A percentile compares a stretch with the other conserved stretches of the same genome.
These are phyloP conservation scores for Talaromyces adpressus DNA, from an alignment of 495 filamentous ascomycete genomes.

Conservation along the genomic window DNA sequence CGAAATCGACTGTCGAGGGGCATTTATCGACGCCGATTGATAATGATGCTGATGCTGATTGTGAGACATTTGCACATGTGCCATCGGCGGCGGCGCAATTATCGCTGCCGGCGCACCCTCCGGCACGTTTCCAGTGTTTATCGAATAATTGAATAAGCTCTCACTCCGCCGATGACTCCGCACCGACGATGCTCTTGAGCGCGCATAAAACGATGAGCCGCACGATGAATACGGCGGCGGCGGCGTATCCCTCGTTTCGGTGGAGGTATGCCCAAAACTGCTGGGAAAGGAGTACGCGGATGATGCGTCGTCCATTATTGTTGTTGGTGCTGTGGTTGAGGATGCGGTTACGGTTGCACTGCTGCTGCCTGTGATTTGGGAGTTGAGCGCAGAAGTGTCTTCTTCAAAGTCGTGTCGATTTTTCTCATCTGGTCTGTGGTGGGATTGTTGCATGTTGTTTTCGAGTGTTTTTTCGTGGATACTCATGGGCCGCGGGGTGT, in stretches of 20 bases:
- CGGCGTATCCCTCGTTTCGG: constrained; percentile 38
- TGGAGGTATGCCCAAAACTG: constrained; percentile 42
- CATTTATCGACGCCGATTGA: constrained; percentile 15
- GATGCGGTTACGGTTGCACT: constrained; percentile 2
- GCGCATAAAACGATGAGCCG: constrained; percentile 19
- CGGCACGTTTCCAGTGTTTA: background rate
- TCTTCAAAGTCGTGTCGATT: constrained; percentile 18
- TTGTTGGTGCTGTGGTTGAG: background rate
- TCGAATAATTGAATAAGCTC: background rate
- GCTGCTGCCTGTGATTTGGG: constrained; percentile 3
- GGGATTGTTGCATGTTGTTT: constrained; percentile 16
- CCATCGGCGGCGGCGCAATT: constrained; percentile 5
- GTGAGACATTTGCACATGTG: constrained; percentile 2
- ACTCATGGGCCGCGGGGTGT: constrained; percentile 34
- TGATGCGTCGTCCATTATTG: constrained; percentile 23
- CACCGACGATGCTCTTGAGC: constrained; percentile 30
- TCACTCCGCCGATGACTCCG: constrained; percentile 8
- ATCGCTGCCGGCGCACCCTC: background rate
- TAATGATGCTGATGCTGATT: background rate
- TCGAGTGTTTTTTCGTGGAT: constrained; percentile 38
- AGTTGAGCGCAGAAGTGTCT: background rate
- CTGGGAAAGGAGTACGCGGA: constrained; percentile 40
- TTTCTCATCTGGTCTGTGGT: constrained; percentile 25
- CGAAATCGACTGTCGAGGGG: constrained; percentile 15
- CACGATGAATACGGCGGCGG: constrained; percentile 39